Conservation (phyloP, 2,329 filamentous ascomycete species). For the Hymenoscyphus scutula region DNA sequence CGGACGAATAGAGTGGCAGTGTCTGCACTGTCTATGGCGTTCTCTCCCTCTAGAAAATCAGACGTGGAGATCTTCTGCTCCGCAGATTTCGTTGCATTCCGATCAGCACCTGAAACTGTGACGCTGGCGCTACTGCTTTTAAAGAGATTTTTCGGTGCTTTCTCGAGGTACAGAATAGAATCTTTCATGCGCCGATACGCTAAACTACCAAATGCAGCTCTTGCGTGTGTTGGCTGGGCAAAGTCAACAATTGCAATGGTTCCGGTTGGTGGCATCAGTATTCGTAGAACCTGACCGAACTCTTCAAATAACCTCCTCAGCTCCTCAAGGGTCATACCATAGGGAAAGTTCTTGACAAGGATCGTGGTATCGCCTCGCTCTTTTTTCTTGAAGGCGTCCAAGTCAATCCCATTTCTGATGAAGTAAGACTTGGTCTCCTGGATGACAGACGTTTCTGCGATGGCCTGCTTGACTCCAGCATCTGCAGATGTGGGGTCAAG, state of each 20-base stretch:
- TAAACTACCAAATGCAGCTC: slow-evolving; percentile 77
- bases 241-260: slow-evolving; percentile 95
- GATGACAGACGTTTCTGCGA: slow-evolving; percentile 93
- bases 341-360: slow-evolving; percentile 92
- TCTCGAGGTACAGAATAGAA: slow-evolving; percentile 89
- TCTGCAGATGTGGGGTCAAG: slow-evolving; percentile 95
- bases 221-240: slow-evolving; percentile 72
- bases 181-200: slow-evolving; percentile 91
- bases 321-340: slow-evolving; percentile 55
- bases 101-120: slow-evolving; percentile 19
- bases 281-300: slow-evolving; percentile 74
- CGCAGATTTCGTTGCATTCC: slow-evolving; percentile 20
- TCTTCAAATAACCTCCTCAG: slow-evolving; percentile 50
- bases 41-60: slow-evolving; percentile 63
- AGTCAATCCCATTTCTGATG: slow-evolving; percentile 78
- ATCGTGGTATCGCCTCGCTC: slow-evolving; percentile 84
- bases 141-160: slow-evolving; percentile 84
- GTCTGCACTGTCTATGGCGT: slow-evolving; percentile 53
- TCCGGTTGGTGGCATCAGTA: slow-evolving; percentile 88
- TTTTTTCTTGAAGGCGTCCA: slow-evolving; percentile 84
- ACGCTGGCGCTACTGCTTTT: slow-evolving; percentile 20
- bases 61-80: slow-evolving; percentile 64
- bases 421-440: slow-evolving; percentile 96
- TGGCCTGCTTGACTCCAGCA: slow-evolving; percentile 92
- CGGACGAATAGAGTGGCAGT: slow-evolving; percentile 87